Conservation (phyloP, 306 rosid genomes). For the Cyclanthera cordifolia region DNA sequence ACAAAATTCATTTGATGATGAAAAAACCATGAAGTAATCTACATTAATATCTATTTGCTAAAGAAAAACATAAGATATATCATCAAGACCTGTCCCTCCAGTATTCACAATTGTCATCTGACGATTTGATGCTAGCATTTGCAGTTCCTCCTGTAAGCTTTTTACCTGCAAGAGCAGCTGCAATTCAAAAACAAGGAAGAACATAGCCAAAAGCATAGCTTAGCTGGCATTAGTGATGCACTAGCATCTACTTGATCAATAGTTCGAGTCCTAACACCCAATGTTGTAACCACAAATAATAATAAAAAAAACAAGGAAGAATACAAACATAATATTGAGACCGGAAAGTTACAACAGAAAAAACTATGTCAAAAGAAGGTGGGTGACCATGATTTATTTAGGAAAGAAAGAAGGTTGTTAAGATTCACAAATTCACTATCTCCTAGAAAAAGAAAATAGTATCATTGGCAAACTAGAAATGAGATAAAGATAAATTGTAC, state of each 20-base stretch:
- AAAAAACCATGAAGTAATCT: not conserved
- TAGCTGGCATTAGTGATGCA: no score
- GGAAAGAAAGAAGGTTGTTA: not conserved
- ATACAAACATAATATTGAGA: not conserved
- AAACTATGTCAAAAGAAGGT: not conserved
- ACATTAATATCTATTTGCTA: not conserved
- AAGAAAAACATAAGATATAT: conserved; percentile 16
- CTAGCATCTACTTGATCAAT: no score
- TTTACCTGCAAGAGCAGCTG: conserved; percentile 43
- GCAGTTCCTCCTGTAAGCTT: conserved; percentile 57
- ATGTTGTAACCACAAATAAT: no score
- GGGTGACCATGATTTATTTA: not conserved
- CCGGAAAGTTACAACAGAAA: not conserved
- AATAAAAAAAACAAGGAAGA: not conserved
- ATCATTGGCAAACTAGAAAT: no score
- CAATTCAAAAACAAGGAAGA: not conserved
- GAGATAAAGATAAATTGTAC: no score
- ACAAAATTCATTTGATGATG: not conserved
- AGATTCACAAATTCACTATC: no score
- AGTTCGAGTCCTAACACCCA: no score
- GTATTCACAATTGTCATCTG: conserved; percentile 53
- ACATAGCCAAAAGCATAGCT: no score
- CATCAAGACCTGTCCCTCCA: conserved; percentile 45
- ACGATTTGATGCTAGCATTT: conserved; percentile 36
- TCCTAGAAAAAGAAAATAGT: no score